Evolutionary conservation across 2,329 filamentous ascomycete species (phyloP).

Genomic region (Penicillium sp.): DNA sequence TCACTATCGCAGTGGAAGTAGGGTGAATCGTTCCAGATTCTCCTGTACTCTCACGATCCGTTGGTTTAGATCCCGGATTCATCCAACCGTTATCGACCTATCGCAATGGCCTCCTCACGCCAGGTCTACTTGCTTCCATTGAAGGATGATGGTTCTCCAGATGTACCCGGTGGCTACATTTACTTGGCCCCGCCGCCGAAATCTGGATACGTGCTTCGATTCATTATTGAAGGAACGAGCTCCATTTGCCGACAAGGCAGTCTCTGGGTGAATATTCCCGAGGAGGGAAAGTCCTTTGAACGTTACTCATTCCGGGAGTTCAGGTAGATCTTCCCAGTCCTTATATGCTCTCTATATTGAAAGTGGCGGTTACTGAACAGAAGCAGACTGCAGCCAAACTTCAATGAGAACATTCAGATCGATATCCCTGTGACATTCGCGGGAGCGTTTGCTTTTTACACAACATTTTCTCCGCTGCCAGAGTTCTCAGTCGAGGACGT

Average conservation of each 20-base stretch:
- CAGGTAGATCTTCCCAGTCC: constrained; percentile 61
- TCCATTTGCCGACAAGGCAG: constrained; percentile 94
- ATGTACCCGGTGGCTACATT: constrained; percentile 85
- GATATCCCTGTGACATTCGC: constrained; percentile 80
- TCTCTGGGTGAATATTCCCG: constrained; percentile 94
- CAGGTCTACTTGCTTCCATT: constrained; percentile 84
- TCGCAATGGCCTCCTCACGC: constrained; percentile 24
- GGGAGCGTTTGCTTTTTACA: constrained; percentile 92
- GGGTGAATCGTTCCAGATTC: constrained; percentile 4
- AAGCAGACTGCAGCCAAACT: constrained; percentile 74
- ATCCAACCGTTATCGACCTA: constrained; percentile 1
- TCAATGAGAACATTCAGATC: constrained; percentile 87
- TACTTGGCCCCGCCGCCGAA: constrained; percentile 78
- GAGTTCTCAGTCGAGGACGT: constrained; percentile 64
- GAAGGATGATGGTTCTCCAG: constrained; percentile 88
- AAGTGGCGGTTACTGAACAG: constrained; percentile 20
- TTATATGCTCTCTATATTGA: constrained; percentile 3
- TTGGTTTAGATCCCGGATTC: background rate
- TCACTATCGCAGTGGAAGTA: constrained; percentile 3
- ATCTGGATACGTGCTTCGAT: constrained; percentile 74
- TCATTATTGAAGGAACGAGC: constrained; percentile 90
- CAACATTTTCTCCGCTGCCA: constrained; percentile 84
- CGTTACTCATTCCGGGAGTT: constrained; percentile 81
- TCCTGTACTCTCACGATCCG: constrained; percentile 2
- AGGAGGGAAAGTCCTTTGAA: constrained; percentile 70